Percentiles rank a stretch among this genome's conserved stretches.
phyloP scores from a whole-genome alignment of 768 basidiomycete genomes.

The Exsudoporus frostii region DNA sequence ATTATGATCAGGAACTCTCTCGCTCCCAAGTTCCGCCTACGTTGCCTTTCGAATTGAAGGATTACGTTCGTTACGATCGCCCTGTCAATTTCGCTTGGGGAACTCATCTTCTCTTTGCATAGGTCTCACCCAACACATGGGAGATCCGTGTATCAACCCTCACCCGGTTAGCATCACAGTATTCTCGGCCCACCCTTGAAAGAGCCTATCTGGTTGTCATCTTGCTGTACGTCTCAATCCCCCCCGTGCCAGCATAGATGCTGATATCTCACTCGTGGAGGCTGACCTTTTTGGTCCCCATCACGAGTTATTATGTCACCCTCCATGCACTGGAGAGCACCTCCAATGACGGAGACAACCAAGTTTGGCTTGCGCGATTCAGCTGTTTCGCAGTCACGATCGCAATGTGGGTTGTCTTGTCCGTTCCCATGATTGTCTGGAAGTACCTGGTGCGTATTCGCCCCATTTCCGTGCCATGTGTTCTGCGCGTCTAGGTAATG shows the following conservation, averaged over 20 bases:
- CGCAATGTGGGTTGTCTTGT: conserved; percentile 37
- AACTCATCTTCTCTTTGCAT: neutral
- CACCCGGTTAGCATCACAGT: conserved; percentile 35
- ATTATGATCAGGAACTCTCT: conserved; percentile 32
- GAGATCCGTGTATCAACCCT: conserved; percentile 39
- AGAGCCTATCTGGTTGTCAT: conserved; percentile 38
- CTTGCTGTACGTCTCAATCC: conserved; percentile 35
- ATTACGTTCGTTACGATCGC: conserved; percentile 29
- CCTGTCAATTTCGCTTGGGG: neutral
- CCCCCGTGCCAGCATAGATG: neutral
- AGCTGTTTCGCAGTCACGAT: conserved; percentile 37
- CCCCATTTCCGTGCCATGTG: neutral
- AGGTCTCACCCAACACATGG: conserved; percentile 48
- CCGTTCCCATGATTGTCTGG: conserved; percentile 44
- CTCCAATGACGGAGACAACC: conserved; percentile 8
- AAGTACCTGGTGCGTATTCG: conserved; percentile 39
- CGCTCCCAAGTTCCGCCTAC: conserved; percentile 27
- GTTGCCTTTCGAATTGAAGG: conserved; percentile 38
- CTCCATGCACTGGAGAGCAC: conserved; percentile 15
- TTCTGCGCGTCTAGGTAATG: neutral
- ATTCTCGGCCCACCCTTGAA: conserved; percentile 45
- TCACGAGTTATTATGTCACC: conserved; percentile 36
- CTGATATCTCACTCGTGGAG: conserved; percentile 24
- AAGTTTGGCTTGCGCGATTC: conserved; percentile 35
- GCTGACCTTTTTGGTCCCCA: conserved; percentile 38